Evolutionary conservation across 306 rosid species (phyloP).

Genomic region (Gastrolobium villosum): DNA sequence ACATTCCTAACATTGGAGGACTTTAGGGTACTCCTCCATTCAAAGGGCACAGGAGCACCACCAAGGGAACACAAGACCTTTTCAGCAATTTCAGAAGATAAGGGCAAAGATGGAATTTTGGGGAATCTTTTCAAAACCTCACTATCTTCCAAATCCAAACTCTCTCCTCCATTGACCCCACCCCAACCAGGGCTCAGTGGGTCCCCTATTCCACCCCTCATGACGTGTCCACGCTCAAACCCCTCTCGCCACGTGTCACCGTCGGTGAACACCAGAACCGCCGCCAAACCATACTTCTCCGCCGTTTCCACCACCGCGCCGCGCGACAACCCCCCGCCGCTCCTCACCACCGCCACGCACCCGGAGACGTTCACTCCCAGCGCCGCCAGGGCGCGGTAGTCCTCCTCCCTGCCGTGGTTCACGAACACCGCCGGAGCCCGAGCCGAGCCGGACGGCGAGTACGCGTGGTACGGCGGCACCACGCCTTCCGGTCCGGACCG

Average conservation of each 20-base stretch:
- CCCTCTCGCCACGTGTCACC: conserved; percentile 58
- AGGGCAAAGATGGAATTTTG: conserved; percentile 78
- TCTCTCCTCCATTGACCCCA: conserved; percentile 66
- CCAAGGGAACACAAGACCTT: conserved; percentile 55
- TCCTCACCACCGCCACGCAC: conserved; percentile 62
- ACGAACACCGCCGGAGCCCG: conserved; percentile 60
- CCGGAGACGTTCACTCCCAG: conserved; percentile 64
- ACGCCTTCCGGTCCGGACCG: conserved; percentile 25
- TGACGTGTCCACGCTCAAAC: conserved; percentile 78
- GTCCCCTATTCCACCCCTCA: conserved; percentile 74
- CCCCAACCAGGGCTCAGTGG: conserved; percentile 83
- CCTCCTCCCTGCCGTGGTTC: conserved; percentile 68
- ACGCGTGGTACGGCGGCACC: conserved; percentile 74
- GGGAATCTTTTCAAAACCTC: conserved; percentile 70
- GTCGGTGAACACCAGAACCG: conserved; percentile 63
- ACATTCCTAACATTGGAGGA: conserved; percentile 41
- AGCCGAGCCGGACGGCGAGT: conserved; percentile 76
- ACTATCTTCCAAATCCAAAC: conserved; percentile 57
- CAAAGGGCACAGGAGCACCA: conserved; percentile 52
- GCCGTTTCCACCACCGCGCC: conserved; percentile 62
- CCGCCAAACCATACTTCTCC: conserved; percentile 60
- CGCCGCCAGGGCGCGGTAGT: conserved; percentile 47
- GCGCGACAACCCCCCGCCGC: conserved; percentile 55
- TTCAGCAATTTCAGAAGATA: conserved; percentile 63
- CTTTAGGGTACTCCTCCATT: conserved; percentile 52